Conservation (phyloP, 2,329 filamentous ascomycete genomes). For the Aspergillus alliaceus region DNA sequence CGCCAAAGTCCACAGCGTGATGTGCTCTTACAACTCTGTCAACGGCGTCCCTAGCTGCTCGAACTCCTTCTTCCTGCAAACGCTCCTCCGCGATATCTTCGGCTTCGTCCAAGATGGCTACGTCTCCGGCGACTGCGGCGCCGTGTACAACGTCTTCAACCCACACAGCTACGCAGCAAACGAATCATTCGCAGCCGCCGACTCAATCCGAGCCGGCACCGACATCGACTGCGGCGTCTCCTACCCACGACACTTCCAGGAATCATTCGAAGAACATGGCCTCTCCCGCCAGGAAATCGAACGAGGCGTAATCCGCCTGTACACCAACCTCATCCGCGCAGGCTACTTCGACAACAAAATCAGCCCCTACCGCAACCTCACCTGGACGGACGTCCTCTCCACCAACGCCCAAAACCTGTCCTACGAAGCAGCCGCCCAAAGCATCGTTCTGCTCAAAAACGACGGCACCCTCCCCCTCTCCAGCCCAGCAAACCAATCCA, state of each 20-base stretch:
- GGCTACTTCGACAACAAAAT: slow-evolving; percentile 54
- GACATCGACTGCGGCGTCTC: slow-evolving; percentile 56
- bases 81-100: slow-evolving; percentile 66
- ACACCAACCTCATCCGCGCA: slow-evolving; percentile 50
- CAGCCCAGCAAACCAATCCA: slow-evolving; percentile 33
- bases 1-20: slow-evolving; percentile 57
- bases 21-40: slow-evolving; percentile 65
- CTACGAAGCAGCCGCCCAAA: slow-evolving; percentile 51
- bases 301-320: slow-evolving; percentile 48
- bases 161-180: slow-evolving; percentile 51
- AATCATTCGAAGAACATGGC: slow-evolving; percentile 44
- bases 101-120: slow-evolving; percentile 61
- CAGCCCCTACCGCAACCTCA: slow-evolving; percentile 52
- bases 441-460: slow-evolving; percentile 55
- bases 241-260: slow-evolving; percentile 48
- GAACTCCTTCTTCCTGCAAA: slow-evolving; percentile 61
- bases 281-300: slow-evolving; percentile 50
- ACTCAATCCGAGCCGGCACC: slow-evolving; percentile 52
- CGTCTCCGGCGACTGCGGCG: slow-evolving; percentile 66
- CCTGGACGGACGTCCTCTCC: slow-evolving; percentile 57
- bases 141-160: slow-evolving; percentile 60
- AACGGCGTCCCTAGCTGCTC: slow-evolving; percentile 68
- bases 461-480: slow-evolving; percentile 50
- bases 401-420: slow-evolving; percentile 57
- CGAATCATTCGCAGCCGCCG: slow-evolving; percentile 48